Evolutionary conservation across 805 yeast species (phyloP).

Genomic region (Saccharomycopsis sp.): DNA sequence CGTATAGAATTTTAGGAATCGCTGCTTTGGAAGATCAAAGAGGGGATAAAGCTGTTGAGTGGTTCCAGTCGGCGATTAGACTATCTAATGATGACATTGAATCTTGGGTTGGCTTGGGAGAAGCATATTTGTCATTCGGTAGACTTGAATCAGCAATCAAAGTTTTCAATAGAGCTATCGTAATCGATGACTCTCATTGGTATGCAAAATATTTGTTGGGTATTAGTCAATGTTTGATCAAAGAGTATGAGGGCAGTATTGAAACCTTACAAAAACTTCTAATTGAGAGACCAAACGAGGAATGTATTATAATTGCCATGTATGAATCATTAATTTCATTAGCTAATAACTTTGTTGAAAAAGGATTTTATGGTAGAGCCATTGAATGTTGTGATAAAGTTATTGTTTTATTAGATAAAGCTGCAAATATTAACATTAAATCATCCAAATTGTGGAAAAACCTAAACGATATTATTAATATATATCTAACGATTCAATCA

Average conservation of each 20-base stretch:
- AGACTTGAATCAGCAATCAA: constrained; percentile 77
- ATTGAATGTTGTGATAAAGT: constrained; percentile 25
- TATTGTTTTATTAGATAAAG: constrained; percentile 31
- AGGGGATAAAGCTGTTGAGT: constrained; percentile 71
- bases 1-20: constrained; percentile 78
- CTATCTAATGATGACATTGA: constrained; percentile 49
- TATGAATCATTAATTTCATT: constrained; percentile 48
- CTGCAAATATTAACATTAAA: constrained; percentile 27
- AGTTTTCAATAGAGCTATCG: constrained; percentile 61
- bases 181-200: constrained; percentile 41
- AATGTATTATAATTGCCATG: constrained; percentile 39
- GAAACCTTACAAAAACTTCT: constrained; percentile 34
- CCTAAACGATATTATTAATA: constrained; percentile 43
- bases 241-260: constrained; percentile 56
- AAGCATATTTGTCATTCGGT: constrained; percentile 80
- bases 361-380: constrained; percentile 60
- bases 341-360: constrained; percentile 38
- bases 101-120: constrained; percentile 97
- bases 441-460: constrained; percentile 59
- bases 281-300: constrained; percentile 35
- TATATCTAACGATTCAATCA: constrained; percentile 47
- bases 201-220: constrained; percentile 61
- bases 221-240: constrained; percentile 47
- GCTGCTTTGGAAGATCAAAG: constrained; percentile 60
- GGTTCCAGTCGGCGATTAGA: constrained; percentile 80